Evolutionary conservation across 140 eudicot genomes (phyloP), one percentile per base, ranked within the genome.

Genomic region (Erigeron philadelphicus): DNA sequence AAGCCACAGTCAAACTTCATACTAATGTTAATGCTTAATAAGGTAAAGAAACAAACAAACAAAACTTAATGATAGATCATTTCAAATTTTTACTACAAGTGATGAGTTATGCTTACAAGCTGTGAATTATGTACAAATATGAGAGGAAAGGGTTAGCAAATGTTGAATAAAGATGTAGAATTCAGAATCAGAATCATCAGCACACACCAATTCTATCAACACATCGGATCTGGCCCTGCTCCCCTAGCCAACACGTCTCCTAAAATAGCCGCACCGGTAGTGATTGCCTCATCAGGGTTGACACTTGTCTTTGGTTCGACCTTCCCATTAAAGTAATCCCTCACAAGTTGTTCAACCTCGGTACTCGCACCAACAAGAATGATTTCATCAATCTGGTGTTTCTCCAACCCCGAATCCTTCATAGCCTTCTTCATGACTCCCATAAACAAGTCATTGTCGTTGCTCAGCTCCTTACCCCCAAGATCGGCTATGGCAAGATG

Each of bases 301-400:
- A 88, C 96, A 69, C 96, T 90, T 76, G 81, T 86, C 86, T 80
- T 86, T 21, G 90, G 94, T 72, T 86, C 96, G 12, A 12, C 12
- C 78, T 88, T 88, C 8, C 96, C 96, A 49, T 88, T 84, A 56
- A 88, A 88, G 69, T 79, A 88, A 57, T 88, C 96, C 78, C 77
- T 86, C 0, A 88, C 75, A 40, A 88, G 90, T 66, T 88, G 90
- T 72, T 86, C 88, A 50, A 88, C 92, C 72, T 88, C 84, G 57
- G 96, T 86, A 68, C 96, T 88, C 70, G 94, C 96, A 70, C 96
- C 96, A 78, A 86, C 94, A 52, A 88, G 90, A 55, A 88, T 88
- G 72, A 88, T 86, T 49, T 88, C 96, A 53, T 88, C 95, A n/a
- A 88, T 88, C 75, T 88, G 90, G 38, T 73, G 76, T 47, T 88